Evolutionary conservation across 257 asterid genomes (phyloP).

Genomic region (Ehretia macrophylla): DNA sequence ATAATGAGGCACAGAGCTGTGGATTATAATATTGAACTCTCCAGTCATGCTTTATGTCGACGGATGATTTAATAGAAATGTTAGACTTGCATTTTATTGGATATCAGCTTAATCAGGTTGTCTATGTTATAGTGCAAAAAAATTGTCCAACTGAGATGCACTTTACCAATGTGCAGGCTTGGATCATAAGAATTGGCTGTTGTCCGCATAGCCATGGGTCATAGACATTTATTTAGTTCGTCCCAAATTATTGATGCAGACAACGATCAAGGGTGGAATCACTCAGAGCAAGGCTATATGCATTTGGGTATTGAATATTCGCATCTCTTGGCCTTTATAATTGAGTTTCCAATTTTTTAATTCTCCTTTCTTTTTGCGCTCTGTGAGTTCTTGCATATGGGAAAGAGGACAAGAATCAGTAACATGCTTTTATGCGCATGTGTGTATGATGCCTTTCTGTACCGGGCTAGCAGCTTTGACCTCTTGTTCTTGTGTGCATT

Average conservation of each 20-base stretch:
- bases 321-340: slow-evolving; percentile 9
- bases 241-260: slow-evolving; percentile 59
- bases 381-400: background rate
- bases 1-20: too few species aligned
- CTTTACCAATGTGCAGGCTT: slow-evolving; percentile 17
- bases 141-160: background rate
- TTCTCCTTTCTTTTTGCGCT: background rate
- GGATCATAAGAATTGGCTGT: background rate
- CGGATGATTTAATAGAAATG: too few species aligned
- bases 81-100: too few species aligned
- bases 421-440: too few species aligned
- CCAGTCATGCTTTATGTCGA: too few species aligned
- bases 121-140: too few species aligned
- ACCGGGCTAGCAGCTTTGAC: too few species aligned
- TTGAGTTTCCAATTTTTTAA: background rate
- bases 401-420: background rate
- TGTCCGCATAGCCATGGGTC: slow-evolving; percentile 42
- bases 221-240: slow-evolving; percentile 49
- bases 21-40: too few species aligned
- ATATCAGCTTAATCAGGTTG: too few species aligned
- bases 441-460: too few species aligned
- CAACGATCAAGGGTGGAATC: slow-evolving; percentile 59
- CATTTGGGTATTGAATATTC: slow-evolving; percentile 39
- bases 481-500: too few species aligned
- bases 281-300: slow-evolving; percentile 51